Base-by-base conservation (phyloP, 192 early-diverging fungal species). In the Gonapodya sp. region DNA sequence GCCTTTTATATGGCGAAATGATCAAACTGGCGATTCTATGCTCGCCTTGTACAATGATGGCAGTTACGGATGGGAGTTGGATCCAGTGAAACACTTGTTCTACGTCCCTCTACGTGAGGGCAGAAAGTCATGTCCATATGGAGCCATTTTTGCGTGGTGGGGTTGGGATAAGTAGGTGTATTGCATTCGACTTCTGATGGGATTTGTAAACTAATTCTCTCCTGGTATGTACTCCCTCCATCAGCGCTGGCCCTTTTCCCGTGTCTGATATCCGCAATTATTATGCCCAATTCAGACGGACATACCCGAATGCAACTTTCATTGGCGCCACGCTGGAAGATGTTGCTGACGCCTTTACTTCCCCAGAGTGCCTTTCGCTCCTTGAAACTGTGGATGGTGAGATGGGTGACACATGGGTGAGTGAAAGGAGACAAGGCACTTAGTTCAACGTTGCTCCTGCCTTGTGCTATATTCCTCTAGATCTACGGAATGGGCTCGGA, bases 341-440 rank as follows among this genome's bases (percentile, higher is more conserved):
- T 18, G 75, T 77, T 33, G 18, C 30, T 8, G 75, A 77, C 75
- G 75, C 75, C 8, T 77, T 77, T 33, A 2, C 14, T 18, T 32
- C 18, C 8, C 75, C 75, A 16, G 75, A 77, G 75, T 77, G 75
- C 75, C 18, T 8, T 31, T 8, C 18, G 8, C 18, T 18, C 30
- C 18, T 77, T 8, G 75, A 77, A 34, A 18, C 34, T 8, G 14
- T 77, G 18, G 75, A 77, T 16, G 75, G 75, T 8, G 75, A 77
- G 75, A 77, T 77, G 75, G 75, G 75, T 8, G 75, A 77, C 75
- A 16, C 75, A 33, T 77, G 75, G 75, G n/a, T n/a, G n/a, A n/a
- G n/a, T n/a, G n/a, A n/a, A n/a, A n/a, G n/a, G n/a, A n/a, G n/a
- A n/a, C n/a, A n/a, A n/a, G n/a, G n/a, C n/a, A n/a, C n/a, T n/a